These are phyloP conservation scores for Acanthamoeba triangularis DNA, from an alignment of 208 protist genomes.

Conservation along the genomic window DNA sequence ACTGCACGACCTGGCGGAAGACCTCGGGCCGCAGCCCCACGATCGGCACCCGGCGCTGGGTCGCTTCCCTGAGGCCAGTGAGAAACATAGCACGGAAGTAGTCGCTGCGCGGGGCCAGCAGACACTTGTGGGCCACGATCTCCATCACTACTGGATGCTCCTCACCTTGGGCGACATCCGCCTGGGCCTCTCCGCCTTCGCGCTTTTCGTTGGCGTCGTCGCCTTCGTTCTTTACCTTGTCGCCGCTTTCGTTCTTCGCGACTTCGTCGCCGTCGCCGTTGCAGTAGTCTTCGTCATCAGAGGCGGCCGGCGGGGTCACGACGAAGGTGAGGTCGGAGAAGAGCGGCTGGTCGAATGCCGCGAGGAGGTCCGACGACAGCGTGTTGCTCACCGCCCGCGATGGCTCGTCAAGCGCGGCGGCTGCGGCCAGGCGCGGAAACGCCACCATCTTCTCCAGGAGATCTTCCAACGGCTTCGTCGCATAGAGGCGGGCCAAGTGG, in stretches of 20 bases:
- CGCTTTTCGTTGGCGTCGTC: neutral
- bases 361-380: neutral
- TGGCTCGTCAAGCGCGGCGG: neutral
- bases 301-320: neutral
- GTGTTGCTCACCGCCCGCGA: neutral
- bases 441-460: neutral
- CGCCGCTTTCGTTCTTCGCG: too few relatives aligned
- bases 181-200: neutral
- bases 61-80: neutral
- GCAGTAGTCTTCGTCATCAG: neutral
- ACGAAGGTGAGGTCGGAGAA: conserved; percentile 14
- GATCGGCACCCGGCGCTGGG: neutral
- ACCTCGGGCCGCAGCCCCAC: neutral
- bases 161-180: too few relatives aligned
- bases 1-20: neutral
- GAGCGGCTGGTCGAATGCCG: neutral
- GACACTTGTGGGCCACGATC: conserved; percentile 44
- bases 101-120: conserved; percentile 19
- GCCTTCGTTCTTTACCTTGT: neutral
- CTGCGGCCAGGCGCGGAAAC: neutral
- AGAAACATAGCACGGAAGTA: conserved; percentile 49
- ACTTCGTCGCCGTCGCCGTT: neutral
- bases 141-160: neutral
- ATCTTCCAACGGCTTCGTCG: neutral
- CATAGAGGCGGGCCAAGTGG: neutral